Conservation (phyloP, 2,329 filamentous ascomycete genomes). For the Aureobasidium sp. region DNA sequence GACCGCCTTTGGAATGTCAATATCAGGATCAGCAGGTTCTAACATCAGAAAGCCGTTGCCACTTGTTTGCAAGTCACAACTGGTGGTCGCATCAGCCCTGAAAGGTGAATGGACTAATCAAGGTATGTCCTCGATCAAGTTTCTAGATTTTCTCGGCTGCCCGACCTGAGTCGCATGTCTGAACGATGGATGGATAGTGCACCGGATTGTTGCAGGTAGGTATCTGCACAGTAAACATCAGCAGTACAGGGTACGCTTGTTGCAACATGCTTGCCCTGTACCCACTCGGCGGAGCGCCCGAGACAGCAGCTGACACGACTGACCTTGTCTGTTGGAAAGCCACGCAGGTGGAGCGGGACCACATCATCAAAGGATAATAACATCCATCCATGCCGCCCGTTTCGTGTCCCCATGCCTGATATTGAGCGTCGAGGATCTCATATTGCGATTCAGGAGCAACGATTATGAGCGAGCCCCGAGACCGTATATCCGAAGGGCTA, state of each 20-base stretch:
- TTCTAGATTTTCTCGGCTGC: not conserved
- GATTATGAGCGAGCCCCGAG: not conserved
- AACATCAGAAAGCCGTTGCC: conserved; percentile 6
- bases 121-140: not conserved
- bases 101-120: conserved; percentile 1
- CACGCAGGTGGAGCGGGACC: conserved; percentile 4
- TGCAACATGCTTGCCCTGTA: conserved; percentile 6
- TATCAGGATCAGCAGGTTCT: conserved; percentile 13
- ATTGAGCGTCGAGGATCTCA: not conserved
- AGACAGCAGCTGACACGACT: conserved; percentile 16
- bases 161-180: conserved; percentile 5
- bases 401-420: conserved; percentile 4
- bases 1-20: not conserved
- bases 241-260: conserved; percentile 6
- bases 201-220: conserved; percentile 6
- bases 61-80: conserved; percentile 10
- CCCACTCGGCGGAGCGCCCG: conserved; percentile 3
- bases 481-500: conserved; percentile 13
- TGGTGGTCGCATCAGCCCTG: conserved; percentile 5
- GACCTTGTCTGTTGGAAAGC: conserved; percentile 5
- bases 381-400: conserved; percentile 1
- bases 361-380: conserved; percentile 2
- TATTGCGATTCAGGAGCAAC: conserved; percentile 7
- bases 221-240: conserved; percentile 10
- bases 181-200: conserved; percentile 1